Base-by-base conservation (phyloP, 306 rosid genomes). In the Trifolium dubium region DNA sequence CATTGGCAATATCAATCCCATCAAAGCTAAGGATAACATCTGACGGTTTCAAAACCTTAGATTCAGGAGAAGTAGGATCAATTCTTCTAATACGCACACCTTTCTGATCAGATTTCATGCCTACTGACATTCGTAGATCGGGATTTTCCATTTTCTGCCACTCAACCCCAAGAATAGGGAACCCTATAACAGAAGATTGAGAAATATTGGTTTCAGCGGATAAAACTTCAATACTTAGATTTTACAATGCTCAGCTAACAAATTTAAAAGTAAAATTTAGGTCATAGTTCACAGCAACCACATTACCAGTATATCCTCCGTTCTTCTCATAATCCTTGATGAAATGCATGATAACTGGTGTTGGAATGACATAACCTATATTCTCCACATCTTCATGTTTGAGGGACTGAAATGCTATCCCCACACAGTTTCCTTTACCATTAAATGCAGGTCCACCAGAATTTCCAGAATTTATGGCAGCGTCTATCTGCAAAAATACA, bases 81-180 rank as follows among this genome's bases (percentile, higher is more conserved):
- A 95, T 85, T 85, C 97, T 88, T 88, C 92, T 90, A 29, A 92
- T 87, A 34, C 98, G 98, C 59, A 95, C 99, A 77, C 99, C 99
- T 80, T 95, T 95, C 77, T 95, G 97, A 78, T 95, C 88, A 74
- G 89, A 74, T 81, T 41, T 84, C 99, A 95, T 88, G 62, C 97
- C 97, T 87, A 80, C 83, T 65, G 97, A 77, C 79, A 47, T 77
- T 46, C 98, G 85, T 70, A 95, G 85, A 83, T 95, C 98, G 70
- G 98, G 99, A 84, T 95, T 95, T 87, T 92, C 98, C 96, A 92
- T 92, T 79, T 95, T 95, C 88, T 95, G 99, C 97, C 99, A 95
- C 89, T 95, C 98, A 74, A 95, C 83, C 65, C 96, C 93, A 61
- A 95, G 99, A 80, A 90, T 84, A 66, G 98, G 99, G 85, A 95